These are phyloP conservation scores for Choiromyces venosus DNA, from an alignment of 495 filamentous ascomycete genomes.

Conservation along the genomic window DNA sequence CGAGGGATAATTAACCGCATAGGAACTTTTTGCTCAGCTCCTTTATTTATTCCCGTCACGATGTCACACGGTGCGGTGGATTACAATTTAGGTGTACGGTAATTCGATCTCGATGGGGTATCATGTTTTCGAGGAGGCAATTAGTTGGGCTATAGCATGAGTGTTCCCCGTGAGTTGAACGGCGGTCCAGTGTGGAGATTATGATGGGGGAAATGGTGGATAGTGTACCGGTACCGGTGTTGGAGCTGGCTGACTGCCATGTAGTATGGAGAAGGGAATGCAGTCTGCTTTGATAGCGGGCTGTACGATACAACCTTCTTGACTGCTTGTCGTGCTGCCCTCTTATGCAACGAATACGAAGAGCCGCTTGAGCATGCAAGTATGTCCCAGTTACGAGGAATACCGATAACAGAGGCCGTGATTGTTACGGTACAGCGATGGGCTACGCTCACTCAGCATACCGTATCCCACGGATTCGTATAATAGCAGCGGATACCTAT, in stretches of 20 bases:
- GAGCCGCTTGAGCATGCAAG: background rate
- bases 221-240: background rate
- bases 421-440: background rate
- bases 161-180: background rate
- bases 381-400: background rate
- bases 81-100: background rate
- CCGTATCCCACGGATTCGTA: too few species aligned
- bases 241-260: background rate
- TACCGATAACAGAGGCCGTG: background rate
- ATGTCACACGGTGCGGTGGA: background rate
- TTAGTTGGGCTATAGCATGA: background rate
- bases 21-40: background rate
- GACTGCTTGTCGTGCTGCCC: background rate
- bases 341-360: background rate
- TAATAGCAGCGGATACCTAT: background rate
- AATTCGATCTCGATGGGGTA: background rate
- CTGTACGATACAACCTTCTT: background rate
- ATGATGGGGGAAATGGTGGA: background rate
- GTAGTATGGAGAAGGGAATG: background rate
- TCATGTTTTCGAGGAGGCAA: background rate
- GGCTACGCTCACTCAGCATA: too few species aligned
- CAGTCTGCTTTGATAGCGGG: background rate
- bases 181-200: background rate
- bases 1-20: background rate
- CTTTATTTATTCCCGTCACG: background rate